Evolutionary conservation across 2,329 filamentous ascomycete species (phyloP), one percentile per base, ranked within the genome.

Genomic region (Colletotrichum simmondsii): DNA sequence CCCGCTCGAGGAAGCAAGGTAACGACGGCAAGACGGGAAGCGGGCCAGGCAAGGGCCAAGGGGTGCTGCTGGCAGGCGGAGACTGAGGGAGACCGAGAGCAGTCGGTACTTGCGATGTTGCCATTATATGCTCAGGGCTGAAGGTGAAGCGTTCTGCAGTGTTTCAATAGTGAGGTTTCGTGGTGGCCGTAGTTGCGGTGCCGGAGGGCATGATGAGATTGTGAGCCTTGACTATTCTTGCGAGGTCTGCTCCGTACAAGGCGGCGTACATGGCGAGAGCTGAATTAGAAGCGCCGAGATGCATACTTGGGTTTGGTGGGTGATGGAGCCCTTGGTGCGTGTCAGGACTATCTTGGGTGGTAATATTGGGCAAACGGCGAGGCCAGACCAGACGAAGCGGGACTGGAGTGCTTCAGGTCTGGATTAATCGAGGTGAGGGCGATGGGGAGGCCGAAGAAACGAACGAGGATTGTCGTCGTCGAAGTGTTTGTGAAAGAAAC

Each of bases 91-190:
- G 60, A 53, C 19, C 3, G 14, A 63, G 61, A 49, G 37, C 61
- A n/a, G 46, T 52, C 42, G 37, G 22, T 54, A 26, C 46, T 32
- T 35, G 68, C 10, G 24, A 49, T 37, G 60, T 22, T 57, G 22
- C 70, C 49, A 69, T 22, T 54, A 64, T 64, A 54, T 64, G 12
- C 26, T 46, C 59, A 72, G 46, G 46, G 70, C 65, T 64, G 66
- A 56, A 35, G 24, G 14, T 28, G 67, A 65, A 42, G 59, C 53
- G 46, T 46, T 53, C 66, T 72, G 66, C 71, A 65, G 19, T 42
- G 16, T 72, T 42, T 46, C 70, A 72, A 70, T 72, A 72, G 70
- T 72, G 69, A 71, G 28, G 56, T 52, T 68, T 65, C 14, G 42
- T n/a, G 28, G 26, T 53, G 59, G 53, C 8, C 22, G 14, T 30